These are phyloP conservation scores for Rhodamnia argentea DNA, from an alignment of 345 rosid genomes.

Conservation along the genomic window DNA sequence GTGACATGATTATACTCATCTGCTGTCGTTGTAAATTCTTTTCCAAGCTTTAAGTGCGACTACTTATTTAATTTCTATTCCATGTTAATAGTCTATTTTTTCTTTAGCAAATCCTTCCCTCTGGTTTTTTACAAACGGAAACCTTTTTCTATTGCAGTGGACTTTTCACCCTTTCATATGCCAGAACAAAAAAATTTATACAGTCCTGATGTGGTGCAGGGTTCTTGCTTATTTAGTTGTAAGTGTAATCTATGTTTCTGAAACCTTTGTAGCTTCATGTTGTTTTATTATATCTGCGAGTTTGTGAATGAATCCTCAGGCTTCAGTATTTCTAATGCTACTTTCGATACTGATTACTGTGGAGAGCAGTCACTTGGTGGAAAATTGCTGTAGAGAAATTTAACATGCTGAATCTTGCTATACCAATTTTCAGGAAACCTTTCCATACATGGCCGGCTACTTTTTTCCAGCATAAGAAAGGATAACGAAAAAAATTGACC, in stretches of 20 bases:
- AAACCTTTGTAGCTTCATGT: neutral
- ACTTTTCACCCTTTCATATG: constrained; percentile 68
- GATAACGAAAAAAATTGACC: neutral
- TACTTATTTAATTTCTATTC: neutral
- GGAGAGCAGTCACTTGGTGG: neutral
- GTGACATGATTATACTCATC: neutral
- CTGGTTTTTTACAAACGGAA: neutral
- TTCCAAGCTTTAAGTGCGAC: neutral
- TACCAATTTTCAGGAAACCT: neutral
- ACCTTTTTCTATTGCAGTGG: constrained; percentile 42
- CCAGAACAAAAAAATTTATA: constrained; percentile 60
- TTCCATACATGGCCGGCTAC: neutral
- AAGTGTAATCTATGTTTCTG: constrained; percentile 12
- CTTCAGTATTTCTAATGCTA: neutral
- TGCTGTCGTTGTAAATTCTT: neutral
- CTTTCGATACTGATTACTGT: neutral
- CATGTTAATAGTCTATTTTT: neutral
- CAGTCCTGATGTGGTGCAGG: constrained; percentile 79
- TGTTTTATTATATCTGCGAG: neutral
- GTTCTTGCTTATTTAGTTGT: constrained; percentile 71
- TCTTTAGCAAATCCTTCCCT: neutral
- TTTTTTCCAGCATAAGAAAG: neutral
- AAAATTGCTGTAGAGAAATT: neutral
- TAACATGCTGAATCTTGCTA: neutral
- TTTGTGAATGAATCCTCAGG: neutral